phyloP scores from a whole-genome alignment of 257 asterid species.

The Solanum dulcamara region DNA sequence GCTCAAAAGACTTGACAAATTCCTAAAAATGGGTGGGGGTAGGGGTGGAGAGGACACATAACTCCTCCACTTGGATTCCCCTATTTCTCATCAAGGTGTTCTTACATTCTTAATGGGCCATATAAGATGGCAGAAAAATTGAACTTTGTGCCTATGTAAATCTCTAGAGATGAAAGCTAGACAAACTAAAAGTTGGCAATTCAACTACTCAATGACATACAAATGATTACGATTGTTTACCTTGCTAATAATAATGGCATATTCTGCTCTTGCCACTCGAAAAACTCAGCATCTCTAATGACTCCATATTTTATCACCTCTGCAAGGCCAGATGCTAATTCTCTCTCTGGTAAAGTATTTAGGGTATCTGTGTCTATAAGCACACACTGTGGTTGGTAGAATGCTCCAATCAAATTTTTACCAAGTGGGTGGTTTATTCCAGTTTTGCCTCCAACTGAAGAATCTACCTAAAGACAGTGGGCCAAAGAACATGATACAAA shows the following conservation, averaged over 20 bases:
- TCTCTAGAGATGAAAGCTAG: not conserved
- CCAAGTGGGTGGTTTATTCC: constrained; percentile 99
- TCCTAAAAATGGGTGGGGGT: not conserved
- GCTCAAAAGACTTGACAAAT: not conserved
- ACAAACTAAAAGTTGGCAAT: not conserved
- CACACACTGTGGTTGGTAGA: constrained; percentile 99
- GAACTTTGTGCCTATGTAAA: not conserved
- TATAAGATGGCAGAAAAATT: not conserved
- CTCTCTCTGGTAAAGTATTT: constrained; percentile 85
- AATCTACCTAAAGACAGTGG: constrained; percentile 77
- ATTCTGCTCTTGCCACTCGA: constrained; percentile 94
- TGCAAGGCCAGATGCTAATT: constrained; percentile 93
- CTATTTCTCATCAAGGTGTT: not conserved
- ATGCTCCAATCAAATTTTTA: constrained; percentile 88
- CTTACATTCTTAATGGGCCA: not conserved
- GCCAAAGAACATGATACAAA: not conserved
- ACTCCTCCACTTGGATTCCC: not conserved
- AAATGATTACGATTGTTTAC: constrained; percentile 16
- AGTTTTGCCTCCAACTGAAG: constrained; percentile 98
- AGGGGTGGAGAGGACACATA: not conserved
- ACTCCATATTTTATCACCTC: constrained; percentile 95
- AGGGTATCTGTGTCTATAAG: constrained; percentile 84
- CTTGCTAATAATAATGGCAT: constrained; percentile 69
- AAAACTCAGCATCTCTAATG: constrained; percentile 77
- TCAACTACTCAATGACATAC: not conserved